Evolutionary conservation across 164 flowering plant genomes (phyloP), one percentile per base, ranked within the genome.

Genomic region (Nymphaea colorata): DNA sequence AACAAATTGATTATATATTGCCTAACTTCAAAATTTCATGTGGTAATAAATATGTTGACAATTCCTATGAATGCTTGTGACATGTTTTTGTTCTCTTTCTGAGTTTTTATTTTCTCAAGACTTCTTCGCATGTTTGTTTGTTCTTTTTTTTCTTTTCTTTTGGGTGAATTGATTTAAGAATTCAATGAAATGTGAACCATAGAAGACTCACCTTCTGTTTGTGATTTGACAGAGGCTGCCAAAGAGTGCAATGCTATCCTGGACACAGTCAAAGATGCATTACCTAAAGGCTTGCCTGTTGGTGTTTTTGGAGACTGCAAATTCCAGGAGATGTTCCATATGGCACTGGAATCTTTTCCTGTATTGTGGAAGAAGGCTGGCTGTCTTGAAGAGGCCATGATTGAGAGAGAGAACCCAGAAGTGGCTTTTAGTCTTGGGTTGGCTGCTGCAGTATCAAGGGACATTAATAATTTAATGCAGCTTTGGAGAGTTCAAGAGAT

Each of bases 261-360:
- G 74, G 98, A 95, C 68, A 95, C 68, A 4, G 93, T 90, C 62
- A 98, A 90, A 75, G 79, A 92, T 36, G 96, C 96, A 45, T 66
- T 91, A 4, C 96, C 98, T 4, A 74, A 78, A 69, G 98, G 99
- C 60, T 77, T 88, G 80, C 79, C 82, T 2, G 81, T 73, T 53
- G 83, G 82, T 14, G 69, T 85, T 43, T 73, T 73, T 43, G 85
- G 85, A 64, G 96, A 88, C 67, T 80, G 85, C 79, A 95, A 90
- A 73, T 73, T 95, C 80, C 87, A 84, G 71, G 99, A 95, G 68
- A 88, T 87, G 83, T 80, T 95, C 70, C 99, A 91, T 80, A 88
- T 74, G 70, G 94, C 96, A 57, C 64, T 95, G 3, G 92, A 87
- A 72, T 79, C 90, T 80, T 93, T 90, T 64, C 98, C 96, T 3